Conservation (phyloP, 257 asterid species). For the Nemophila menziesii region DNA sequence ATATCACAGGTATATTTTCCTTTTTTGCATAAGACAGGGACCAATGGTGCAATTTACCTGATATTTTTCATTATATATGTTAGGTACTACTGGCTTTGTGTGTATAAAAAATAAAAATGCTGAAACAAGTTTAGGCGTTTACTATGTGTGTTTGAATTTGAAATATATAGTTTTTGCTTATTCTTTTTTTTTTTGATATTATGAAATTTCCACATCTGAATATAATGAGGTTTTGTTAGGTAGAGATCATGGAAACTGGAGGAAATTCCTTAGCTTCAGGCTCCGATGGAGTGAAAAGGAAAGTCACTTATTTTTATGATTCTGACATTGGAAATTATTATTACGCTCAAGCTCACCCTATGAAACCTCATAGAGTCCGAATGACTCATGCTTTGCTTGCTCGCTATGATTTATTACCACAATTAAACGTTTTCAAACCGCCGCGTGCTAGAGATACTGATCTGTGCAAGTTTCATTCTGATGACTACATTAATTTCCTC, state of each 20-base stretch:
- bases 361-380: background rate
- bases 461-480: background rate
- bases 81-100: too few species aligned
- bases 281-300: background rate
- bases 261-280: background rate
- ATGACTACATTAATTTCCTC: background rate
- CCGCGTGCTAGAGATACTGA: background rate
- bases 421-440: background rate
- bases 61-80: too few species aligned
- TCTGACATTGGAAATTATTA: background rate
- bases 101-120: too few species aligned
- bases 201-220: background rate
- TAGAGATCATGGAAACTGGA: conserved; percentile 6
- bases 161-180: too few species aligned
- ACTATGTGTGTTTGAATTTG: too few species aligned
- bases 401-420: background rate
- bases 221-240: background rate
- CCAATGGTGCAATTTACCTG: too few species aligned
- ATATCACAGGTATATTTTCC: too few species aligned
- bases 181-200: too few species aligned
- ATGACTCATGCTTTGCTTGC: background rate
- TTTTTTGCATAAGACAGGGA: too few species aligned
- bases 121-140: too few species aligned
- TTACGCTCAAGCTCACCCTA: background rate
- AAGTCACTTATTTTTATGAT: background rate